These are phyloP conservation scores for Collybiopsis luxurians DNA, from an alignment of 768 basidiomycete species.

Conservation along the genomic window DNA sequence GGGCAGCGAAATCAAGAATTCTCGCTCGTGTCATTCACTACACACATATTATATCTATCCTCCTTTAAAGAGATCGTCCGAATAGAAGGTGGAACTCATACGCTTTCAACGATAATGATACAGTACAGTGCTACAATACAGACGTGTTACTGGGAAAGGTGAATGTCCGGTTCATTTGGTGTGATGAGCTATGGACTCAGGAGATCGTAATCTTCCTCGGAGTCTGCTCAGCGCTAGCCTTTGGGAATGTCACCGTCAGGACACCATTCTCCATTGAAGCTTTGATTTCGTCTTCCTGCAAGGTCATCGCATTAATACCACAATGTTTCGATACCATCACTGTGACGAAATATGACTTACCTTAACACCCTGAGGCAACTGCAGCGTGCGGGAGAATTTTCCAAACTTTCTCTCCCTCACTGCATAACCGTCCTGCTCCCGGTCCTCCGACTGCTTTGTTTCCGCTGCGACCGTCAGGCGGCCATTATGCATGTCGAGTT, in stretches of 20 bases:
- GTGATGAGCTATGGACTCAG: slow-evolving; percentile 13
- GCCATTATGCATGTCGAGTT: slow-evolving; percentile 49
- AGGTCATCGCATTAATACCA: too few species aligned
- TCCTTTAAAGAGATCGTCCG: too few species aligned
- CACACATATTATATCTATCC: too few species aligned
- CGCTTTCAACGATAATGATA: too few species aligned
- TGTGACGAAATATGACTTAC: slow-evolving; percentile 27
- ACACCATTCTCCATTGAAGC: slow-evolving; percentile 52
- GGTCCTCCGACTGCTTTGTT: slow-evolving; percentile 27
- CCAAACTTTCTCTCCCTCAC: slow-evolving; percentile 50
- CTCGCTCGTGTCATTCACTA: too few species aligned
- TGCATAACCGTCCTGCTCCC: slow-evolving; percentile 34
- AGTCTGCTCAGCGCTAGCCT: slow-evolving; percentile 30
- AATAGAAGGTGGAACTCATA: too few species aligned
- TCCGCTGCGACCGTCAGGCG: slow-evolving; percentile 53
- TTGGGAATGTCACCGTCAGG: slow-evolving; percentile 54
- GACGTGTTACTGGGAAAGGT: too few species aligned
- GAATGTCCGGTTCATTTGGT: too few species aligned
- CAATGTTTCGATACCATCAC: too few species aligned
- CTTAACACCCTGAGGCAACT: slow-evolving; percentile 52
- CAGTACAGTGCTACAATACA: too few species aligned
- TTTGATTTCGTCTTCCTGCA: slow-evolving; percentile 25
- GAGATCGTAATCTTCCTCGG: slow-evolving; percentile 27
- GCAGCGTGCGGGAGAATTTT: slow-evolving; percentile 41
- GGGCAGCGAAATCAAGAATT: too few species aligned